Evolutionary conservation across 306 rosid genomes (phyloP).

Genomic region (Sicyos baderoa): DNA sequence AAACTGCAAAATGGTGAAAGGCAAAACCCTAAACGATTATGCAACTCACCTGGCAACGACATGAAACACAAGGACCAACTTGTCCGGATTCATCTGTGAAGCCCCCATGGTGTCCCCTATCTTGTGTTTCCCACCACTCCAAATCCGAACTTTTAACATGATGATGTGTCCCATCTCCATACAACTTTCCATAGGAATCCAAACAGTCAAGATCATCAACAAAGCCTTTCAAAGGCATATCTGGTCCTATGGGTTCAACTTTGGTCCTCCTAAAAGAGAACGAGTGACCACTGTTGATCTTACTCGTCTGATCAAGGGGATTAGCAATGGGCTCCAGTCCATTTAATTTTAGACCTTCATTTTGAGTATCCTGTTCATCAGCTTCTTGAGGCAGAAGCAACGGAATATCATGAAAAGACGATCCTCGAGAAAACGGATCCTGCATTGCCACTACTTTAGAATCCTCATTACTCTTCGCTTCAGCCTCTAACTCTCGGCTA

Average conservation of each 20-base stretch:
- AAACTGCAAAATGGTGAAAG: not conserved
- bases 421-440: conserved; percentile 57
- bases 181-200: conserved; percentile 35
- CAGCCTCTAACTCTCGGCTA: conserved; percentile 43
- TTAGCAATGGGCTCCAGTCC: conserved; percentile 19
- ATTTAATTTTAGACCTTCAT: conserved; percentile 32
- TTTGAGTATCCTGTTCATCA: conserved; percentile 35
- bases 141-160: conserved; percentile 31
- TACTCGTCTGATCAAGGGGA: conserved; percentile 28
- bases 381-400: conserved; percentile 72
- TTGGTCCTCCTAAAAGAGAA: conserved; percentile 42
- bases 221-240: conserved; percentile 77
- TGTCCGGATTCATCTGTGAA: conserved; percentile 67
- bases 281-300: conserved; percentile 22
- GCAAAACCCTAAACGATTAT: not conserved
- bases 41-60: conserved; percentile 75
- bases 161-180: conserved; percentile 35
- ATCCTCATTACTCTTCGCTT: conserved; percentile 29
- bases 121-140: conserved; percentile 98
- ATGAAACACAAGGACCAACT: conserved; percentile 89
- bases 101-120: conserved; percentile 66
- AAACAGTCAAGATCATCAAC: conserved; percentile 57
- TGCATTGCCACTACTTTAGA: conserved; percentile 34
- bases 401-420: conserved; percentile 75
- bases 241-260: conserved; percentile 53